Evolutionary conservation across 768 basidiomycete genomes (phyloP).

Genomic region (Sarcomyxa edulis): DNA sequence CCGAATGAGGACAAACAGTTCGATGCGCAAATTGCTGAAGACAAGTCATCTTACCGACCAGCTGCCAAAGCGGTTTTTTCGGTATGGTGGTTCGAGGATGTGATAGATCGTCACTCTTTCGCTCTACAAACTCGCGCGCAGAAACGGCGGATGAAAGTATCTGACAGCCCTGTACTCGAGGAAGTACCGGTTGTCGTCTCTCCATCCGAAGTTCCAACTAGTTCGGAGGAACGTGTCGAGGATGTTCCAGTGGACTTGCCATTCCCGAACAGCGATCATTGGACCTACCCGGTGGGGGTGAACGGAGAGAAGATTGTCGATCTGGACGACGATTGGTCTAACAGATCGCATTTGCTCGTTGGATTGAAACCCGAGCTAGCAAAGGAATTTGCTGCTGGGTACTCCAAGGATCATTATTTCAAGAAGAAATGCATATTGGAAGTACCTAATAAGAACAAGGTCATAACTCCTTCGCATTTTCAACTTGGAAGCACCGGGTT

Average conservation of each 20-base stretch:
- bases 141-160: too few species aligned
- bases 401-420: conserved; percentile 3
- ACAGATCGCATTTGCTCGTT: background rate
- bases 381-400: background rate
- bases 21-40: background rate
- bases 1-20: conserved; percentile 1
- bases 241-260: too few species aligned
- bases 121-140: background rate
- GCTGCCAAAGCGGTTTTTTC: conserved; percentile 5
- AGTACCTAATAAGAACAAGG: background rate
- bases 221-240: too few species aligned
- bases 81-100: conserved; percentile 7
- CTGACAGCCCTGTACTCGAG: too few species aligned
- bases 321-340: background rate
- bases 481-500: background rate
- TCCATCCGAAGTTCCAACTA: too few species aligned
- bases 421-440: too few species aligned
- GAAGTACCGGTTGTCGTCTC: too few species aligned
- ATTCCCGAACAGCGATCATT: too few species aligned
- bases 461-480: conserved; percentile 2
- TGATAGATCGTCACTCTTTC: background rate
- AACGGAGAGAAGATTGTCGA: background rate
- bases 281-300: conserved; percentile 1
- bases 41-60: too few species aligned
- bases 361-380: background rate